Base-by-base conservation (phyloP, 768 basidiomycete species). In the Amanita brunnescens region DNA sequence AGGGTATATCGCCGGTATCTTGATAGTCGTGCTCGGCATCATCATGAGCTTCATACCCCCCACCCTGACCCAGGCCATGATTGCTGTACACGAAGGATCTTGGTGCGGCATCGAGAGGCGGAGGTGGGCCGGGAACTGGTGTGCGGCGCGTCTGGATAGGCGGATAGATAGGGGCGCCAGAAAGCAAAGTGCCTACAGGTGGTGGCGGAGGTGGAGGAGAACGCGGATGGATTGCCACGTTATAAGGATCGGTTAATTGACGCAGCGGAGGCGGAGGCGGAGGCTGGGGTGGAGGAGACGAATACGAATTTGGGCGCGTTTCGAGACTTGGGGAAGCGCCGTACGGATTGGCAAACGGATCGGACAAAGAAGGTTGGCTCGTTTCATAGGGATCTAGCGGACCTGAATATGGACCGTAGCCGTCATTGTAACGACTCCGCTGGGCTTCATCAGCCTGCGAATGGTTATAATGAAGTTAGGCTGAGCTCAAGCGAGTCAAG, bases 1-100 rank as follows among this genome's bases (percentile, higher is more conserved):
- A 72, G 0, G 87, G 85, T 26, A 87, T 83, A 53, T 87, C 85
- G 8, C 82, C 85, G 0, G 73, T 58, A 35, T 86, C 83, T 2
- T 68, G 62, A 18, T 70, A 64, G 1, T 68, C 66, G 5, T 70
- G 70, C 13, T 78, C 72, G 0, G 62, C 63, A 23, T 69, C 70
- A 40, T 77, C 73, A 49, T 74, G 69, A 12, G 71, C 58, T 10
- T 73, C 71, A 52, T 76, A 78, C 30, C 50, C 64, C 6, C 58
- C 50, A 12, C 53, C 53, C 6, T 50, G 52, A 47, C 46, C 37
- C 13, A n/a, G 37, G 12, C 9, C 47, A 39, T 47, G 32, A n/a
- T 29, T 20, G 14, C 24, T 32, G 21, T 55, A 59, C 44, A 49
- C 32, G 26, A 54, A 52, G n/a, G 45, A 42, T 1, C 52, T 18